A percentile compares a stretch with the other conserved stretches of the same genome.
These are phyloP conservation scores for Combretum micranthum DNA, from an alignment of 345 rosid species.

Conservation along the genomic window DNA sequence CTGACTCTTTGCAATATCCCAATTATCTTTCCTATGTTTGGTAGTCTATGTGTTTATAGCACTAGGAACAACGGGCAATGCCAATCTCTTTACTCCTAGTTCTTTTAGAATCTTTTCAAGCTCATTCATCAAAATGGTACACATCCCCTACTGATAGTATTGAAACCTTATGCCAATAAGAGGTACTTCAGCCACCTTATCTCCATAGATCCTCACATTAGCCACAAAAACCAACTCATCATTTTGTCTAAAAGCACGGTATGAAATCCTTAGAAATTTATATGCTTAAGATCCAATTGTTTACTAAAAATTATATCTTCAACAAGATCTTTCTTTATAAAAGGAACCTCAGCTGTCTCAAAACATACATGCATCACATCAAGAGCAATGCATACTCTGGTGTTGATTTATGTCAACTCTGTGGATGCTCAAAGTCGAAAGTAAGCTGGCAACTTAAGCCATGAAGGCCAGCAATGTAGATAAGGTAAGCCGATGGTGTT, in stretches of 20 bases:
- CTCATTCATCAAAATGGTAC: conserved; percentile 36
- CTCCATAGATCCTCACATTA: conserved; percentile 43
- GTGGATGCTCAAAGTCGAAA: too few species aligned
- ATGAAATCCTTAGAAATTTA: conserved; percentile 54
- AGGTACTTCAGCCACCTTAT: conserved; percentile 51
- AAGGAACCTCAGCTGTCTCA: conserved; percentile 54
- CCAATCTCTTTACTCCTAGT: conserved; percentile 41
- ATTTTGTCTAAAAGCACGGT: conserved; percentile 44
- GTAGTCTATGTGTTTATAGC: conserved; percentile 33
- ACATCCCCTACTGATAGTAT: conserved; percentile 42
- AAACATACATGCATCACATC: conserved; percentile 87
- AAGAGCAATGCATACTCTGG: conserved; percentile 65
- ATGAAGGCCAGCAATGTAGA: too few species aligned
- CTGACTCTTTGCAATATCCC: too few species aligned
- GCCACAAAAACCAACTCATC: conserved; percentile 52
- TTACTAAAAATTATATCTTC: conserved; percentile 67
- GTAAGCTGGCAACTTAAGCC: too few species aligned
- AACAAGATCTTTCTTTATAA: conserved; percentile 46
- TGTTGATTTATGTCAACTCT: conserved; percentile 40
- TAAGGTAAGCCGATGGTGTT: too few species aligned
- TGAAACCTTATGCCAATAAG: conserved; percentile 39
- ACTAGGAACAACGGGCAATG: conserved; percentile 38
- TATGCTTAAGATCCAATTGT: conserved; percentile 33
- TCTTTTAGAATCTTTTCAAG: conserved; percentile 44
- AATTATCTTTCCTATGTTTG: too few species aligned